These are phyloP conservation scores for Suillus discolor DNA, from an alignment of 768 basidiomycete genomes.

Conservation along the genomic window DNA sequence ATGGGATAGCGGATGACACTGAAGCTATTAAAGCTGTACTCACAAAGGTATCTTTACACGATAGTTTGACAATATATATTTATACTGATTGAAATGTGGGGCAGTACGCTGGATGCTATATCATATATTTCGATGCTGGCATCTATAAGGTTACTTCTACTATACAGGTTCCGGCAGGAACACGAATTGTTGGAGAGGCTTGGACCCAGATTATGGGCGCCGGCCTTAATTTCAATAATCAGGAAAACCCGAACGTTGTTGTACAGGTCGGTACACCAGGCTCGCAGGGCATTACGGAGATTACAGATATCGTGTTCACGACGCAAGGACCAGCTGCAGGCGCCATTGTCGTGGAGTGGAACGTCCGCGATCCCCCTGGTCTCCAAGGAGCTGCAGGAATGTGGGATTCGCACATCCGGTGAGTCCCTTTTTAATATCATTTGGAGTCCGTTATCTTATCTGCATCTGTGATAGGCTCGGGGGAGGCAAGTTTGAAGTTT, in stretches of 20 bases:
- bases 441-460: neutral
- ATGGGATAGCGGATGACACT: constrained; percentile 76
- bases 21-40: constrained; percentile 61
- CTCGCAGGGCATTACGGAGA: constrained; percentile 43
- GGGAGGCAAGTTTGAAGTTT: constrained; percentile 19
- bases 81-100: neutral
- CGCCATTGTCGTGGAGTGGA: constrained; percentile 52
- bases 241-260: constrained; percentile 37
- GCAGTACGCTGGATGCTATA: constrained; percentile 47
- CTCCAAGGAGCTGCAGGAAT: constrained; percentile 50
- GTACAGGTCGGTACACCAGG: constrained; percentile 42
- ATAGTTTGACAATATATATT: neutral
- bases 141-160: constrained; percentile 46
- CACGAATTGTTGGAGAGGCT: constrained; percentile 47
- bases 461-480: constrained; percentile 16
- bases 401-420: constrained; percentile 48
- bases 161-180: constrained; percentile 45
- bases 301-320: constrained; percentile 46
- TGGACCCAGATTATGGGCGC: constrained; percentile 48
- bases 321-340: constrained; percentile 43
- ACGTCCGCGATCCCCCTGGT: constrained; percentile 55
- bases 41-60: constrained; percentile 39
- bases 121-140: constrained; percentile 53
- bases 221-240: constrained; percentile 40
- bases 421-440: neutral